Conservation (phyloP, 768 basidiomycete genomes). For the Naganishia onofrii region DNA sequence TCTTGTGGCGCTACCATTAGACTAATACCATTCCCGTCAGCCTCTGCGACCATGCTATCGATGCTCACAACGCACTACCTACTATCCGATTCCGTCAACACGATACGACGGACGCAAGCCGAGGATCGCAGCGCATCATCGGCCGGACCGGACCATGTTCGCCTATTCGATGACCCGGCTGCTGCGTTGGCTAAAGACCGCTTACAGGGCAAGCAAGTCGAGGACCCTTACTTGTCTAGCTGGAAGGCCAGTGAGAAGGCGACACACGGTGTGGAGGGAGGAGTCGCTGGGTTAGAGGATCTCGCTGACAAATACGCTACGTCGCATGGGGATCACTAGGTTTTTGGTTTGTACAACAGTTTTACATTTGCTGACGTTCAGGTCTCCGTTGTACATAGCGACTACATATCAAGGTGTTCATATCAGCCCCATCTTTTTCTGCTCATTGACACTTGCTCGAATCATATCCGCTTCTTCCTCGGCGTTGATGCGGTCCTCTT, state of each 20-base stretch:
- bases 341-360: background rate
- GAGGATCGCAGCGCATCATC: background rate
- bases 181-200: background rate
- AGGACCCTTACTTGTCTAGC: constrained; percentile 18
- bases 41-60: constrained; percentile 17
- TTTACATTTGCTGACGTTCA: constrained; percentile 1
- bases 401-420: background rate
- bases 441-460: background rate
- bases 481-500: background rate
- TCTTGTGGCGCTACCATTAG: background rate
- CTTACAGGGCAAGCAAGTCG: background rate
- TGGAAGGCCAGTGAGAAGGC: constrained; percentile 21
- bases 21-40: background rate
- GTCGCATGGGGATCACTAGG: constrained; percentile 9
- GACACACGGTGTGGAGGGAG: constrained; percentile 4
- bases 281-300: constrained; percentile 10
- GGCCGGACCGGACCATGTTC: background rate
- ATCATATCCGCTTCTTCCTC: constrained; percentile 3
- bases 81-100: constrained; percentile 9
- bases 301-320: constrained; percentile 5
- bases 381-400: background rate
- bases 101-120: background rate
- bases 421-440: constrained; percentile 7
- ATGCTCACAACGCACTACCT: constrained; percentile 21
- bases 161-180: background rate